A percentile compares a stretch with the other conserved stretches of the same genome.
Conservation (phyloP, 257 asterid species). For the Lantana camara region DNA sequence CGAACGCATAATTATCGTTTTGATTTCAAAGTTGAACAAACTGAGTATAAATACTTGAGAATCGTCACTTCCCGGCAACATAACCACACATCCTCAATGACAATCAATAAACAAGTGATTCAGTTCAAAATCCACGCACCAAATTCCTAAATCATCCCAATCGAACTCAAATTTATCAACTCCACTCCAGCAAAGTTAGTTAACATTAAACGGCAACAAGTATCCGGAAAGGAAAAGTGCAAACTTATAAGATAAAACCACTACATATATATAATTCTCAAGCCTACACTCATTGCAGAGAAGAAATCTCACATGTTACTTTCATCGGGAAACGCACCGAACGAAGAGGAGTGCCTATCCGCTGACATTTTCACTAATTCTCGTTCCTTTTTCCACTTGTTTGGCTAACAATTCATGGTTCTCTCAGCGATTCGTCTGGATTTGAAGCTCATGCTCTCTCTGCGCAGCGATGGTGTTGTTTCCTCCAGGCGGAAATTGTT, state of each 20-base stretch:
- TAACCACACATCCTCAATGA: neutral
- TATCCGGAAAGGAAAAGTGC: neutral
- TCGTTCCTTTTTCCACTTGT: neutral
- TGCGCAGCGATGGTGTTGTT: neutral
- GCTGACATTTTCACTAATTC: constrained; percentile 41
- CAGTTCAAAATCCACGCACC: neutral
- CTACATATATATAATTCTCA: neutral
- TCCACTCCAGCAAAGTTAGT: constrained; percentile 18
- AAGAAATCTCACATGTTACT: constrained; percentile 53
- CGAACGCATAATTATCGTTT: neutral
- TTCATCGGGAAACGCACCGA: constrained; percentile 55
- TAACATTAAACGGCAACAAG: neutral
- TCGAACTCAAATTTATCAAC: constrained; percentile 19
- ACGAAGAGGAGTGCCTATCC: constrained; percentile 51
- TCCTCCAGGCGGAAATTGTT: constrained; percentile 22
- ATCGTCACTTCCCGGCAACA: constrained; percentile 15
- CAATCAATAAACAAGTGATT: constrained; percentile 11
- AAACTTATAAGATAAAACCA: constrained; percentile 3
- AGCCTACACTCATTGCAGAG: neutral
- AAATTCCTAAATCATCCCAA: constrained; percentile 12
- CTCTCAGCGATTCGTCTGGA: constrained; percentile 17
- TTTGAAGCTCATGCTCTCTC: constrained; percentile 10
- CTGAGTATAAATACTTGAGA: neutral
- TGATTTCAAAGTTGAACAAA: neutral
- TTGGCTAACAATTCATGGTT: constrained; percentile 23